Percentiles rank a stretch among this genome's conserved stretches.
Evolutionary conservation across 2,329 filamentous ascomycete species (phyloP).

Genomic region (Aureobasidium subglaciale): DNA sequence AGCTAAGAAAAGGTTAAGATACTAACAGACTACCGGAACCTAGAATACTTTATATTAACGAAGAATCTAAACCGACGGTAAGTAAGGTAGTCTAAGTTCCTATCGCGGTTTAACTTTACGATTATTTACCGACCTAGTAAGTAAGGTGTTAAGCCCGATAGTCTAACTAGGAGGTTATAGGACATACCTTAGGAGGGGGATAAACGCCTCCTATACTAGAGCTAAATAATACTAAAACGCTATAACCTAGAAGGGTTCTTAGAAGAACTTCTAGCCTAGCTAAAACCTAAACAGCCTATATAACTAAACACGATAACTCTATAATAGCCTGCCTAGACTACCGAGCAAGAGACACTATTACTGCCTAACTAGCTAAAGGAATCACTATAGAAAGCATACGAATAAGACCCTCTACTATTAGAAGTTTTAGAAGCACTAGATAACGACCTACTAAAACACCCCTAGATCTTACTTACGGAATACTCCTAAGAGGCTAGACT

Average conservation of each 20-base stretch:
- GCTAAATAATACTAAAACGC: not conserved
- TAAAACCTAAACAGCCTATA: not conserved
- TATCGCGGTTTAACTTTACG: not conserved
- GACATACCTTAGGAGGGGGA: constrained; percentile 1
- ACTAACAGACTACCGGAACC: not conserved
- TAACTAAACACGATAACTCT: not conserved
- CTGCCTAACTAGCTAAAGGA: not conserved
- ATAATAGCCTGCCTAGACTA: not conserved
- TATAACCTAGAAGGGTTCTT: not conserved
- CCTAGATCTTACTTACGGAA: not conserved
- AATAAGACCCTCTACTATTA: too few relatives aligned
- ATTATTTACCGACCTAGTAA: not conserved
- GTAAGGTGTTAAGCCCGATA: not conserved
- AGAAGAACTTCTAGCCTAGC: not conserved
- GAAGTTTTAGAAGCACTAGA: too few relatives aligned
- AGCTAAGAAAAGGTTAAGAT: not conserved
- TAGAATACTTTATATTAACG: not conserved
- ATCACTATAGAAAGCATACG: too few relatives aligned
- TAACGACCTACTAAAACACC: too few relatives aligned
- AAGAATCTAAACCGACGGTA: not conserved
- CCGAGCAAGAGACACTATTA: not conserved
- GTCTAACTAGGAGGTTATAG: constrained; percentile 1
- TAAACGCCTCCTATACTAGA: not conserved
- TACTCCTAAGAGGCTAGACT: not conserved
- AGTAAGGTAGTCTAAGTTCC: not conserved